Conservation (phyloP, 108 stramenopile species). For the Cyclotella atomus region DNA sequence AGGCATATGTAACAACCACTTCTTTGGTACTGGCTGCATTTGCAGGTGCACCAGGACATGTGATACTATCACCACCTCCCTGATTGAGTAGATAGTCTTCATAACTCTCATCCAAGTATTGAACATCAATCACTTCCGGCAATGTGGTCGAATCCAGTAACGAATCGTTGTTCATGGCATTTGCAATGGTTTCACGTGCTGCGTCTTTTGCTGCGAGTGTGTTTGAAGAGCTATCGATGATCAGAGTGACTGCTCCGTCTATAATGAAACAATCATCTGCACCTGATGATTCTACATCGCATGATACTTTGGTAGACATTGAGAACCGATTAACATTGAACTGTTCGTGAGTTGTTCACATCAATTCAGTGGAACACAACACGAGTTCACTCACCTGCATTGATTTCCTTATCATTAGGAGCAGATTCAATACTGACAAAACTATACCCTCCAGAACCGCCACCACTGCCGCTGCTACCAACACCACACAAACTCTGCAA, state of each 20-base stretch:
- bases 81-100: conserved; percentile 8
- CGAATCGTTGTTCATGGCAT: conserved; percentile 26
- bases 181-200: conserved; percentile 11
- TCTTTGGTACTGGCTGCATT: neutral
- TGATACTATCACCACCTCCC: neutral
- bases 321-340: neutral
- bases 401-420: neutral
- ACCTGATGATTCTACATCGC: conserved; percentile 5
- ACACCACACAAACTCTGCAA: neutral
- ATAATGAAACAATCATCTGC: conserved; percentile 40
- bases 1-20: conserved; percentile 25
- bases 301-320: neutral
- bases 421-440: neutral
- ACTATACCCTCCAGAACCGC: neutral
- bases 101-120: conserved; percentile 32
- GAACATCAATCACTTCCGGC: conserved; percentile 30
- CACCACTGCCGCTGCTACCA: neutral
- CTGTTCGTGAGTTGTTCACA: neutral
- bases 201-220: conserved; percentile 23
- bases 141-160: conserved; percentile 16
- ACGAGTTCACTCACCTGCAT: neutral
- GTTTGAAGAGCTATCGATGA: neutral
- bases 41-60: neutral
- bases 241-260: conserved; percentile 32
- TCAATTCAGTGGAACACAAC: neutral